Percentiles rank a stretch among this genome's conserved stretches.
Evolutionary conservation across 257 asterid genomes (phyloP).

Genomic region (Sherardia arvensis): DNA sequence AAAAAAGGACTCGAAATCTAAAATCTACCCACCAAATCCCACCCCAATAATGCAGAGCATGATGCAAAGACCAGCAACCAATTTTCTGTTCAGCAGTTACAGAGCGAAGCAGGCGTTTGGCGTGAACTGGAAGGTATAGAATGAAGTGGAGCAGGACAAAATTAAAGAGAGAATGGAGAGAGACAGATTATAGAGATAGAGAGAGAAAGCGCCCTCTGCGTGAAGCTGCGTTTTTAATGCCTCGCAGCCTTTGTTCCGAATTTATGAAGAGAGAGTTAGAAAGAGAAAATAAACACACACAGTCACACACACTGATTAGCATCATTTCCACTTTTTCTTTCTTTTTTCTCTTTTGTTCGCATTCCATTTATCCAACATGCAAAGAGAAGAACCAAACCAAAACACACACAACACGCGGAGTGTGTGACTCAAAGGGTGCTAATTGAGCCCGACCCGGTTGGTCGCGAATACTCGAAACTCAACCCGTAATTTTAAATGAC

Average conservation of each 20-base stretch:
- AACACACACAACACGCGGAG: constrained; percentile 2
- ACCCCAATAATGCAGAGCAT: not conserved
- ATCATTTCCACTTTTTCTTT: not conserved
- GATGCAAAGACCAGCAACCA: not conserved
- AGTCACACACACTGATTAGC: not conserved
- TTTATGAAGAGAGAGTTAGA: constrained; percentile 19
- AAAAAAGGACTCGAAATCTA: not conserved
- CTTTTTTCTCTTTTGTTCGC: not conserved
- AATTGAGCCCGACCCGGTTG: no score
- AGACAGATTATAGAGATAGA: not conserved
- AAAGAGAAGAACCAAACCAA: not conserved
- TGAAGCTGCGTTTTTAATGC: constrained; percentile 18
- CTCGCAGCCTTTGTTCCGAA: constrained; percentile 16
- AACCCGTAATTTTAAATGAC: no score
- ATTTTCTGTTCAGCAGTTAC: not conserved
- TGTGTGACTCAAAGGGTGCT: no score
- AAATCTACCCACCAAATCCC: not conserved
- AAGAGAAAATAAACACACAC: no score
- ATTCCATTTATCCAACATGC: not conserved
- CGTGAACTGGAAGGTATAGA: constrained; percentile 82
- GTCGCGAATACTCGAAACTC: no score
- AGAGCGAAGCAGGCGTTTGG: constrained; percentile 70
- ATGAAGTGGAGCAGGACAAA: constrained; percentile 19
- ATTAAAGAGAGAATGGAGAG: constrained; percentile 11
- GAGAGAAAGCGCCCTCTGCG: constrained; percentile 5